phyloP scores from a whole-genome alignment of 306 rosid genomes.

The Dalbergia oliveri region DNA sequence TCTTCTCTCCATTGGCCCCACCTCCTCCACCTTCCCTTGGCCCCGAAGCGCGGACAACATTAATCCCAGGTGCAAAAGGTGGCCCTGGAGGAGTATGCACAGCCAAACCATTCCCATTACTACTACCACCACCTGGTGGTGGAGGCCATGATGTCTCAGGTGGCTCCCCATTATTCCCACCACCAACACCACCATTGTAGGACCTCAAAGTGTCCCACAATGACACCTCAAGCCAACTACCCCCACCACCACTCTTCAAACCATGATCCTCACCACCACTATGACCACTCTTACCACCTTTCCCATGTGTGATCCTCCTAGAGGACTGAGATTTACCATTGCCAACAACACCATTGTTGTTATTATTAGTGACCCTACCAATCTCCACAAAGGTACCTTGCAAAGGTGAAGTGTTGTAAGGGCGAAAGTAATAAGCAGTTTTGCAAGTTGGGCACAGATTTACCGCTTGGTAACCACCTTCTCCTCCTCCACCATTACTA shows the following conservation, averaged over 20 bases:
- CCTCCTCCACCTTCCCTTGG: slow-evolving; percentile 57
- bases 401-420: slow-evolving; percentile 68
- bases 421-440: slow-evolving; percentile 84
- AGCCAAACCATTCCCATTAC: slow-evolving; percentile 73
- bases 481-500: slow-evolving; percentile 36
- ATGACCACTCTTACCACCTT: slow-evolving; percentile 45
- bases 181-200: slow-evolving; percentile 40
- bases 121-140: slow-evolving; percentile 48
- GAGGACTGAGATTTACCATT: slow-evolving; percentile 44
- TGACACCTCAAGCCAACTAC: slow-evolving; percentile 58
- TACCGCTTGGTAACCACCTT: slow-evolving; percentile 63
- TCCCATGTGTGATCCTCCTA: slow-evolving; percentile 52
- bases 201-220: slow-evolving; percentile 71
- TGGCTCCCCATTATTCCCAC: slow-evolving; percentile 63
- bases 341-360: slow-evolving; percentile 14
- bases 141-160: slow-evolving; percentile 82
- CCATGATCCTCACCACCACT: slow-evolving; percentile 46
- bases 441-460: slow-evolving; percentile 91
- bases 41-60: slow-evolving; percentile 71
- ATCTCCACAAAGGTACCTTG: slow-evolving; percentile 94
- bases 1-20: slow-evolving; percentile 60
- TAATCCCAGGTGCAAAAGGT: slow-evolving; percentile 82
- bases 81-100: slow-evolving; percentile 95
- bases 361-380: slow-evolving; percentile 59
- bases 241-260: slow-evolving; percentile 39